phyloP scores from a whole-genome alignment of 495 filamentous ascomycete genomes.

The Penicillium roqueforti region DNA sequence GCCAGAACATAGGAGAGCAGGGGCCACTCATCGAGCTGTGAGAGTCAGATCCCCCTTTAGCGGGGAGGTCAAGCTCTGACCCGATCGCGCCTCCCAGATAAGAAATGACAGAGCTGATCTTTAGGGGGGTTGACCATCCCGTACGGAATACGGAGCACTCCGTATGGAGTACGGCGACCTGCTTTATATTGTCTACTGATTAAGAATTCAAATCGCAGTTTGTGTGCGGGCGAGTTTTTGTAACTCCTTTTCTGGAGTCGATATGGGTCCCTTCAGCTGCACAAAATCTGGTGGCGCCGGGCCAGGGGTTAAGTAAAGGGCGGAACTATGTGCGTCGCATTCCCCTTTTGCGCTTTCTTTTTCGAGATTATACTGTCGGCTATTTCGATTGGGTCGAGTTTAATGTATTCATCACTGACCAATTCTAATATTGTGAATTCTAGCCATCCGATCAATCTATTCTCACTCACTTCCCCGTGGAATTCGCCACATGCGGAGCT shows the following conservation, averaged over 20 bases:
- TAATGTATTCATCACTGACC: background rate
- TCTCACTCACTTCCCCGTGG: background rate
- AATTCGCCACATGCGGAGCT: constrained; percentile 8
- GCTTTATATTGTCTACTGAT: constrained; percentile 10
- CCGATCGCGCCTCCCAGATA: constrained; percentile 14
- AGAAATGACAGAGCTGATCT: constrained; percentile 23
- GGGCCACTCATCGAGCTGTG: constrained; percentile 20
- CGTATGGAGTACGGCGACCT: background rate
- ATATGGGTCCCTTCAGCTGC: constrained; percentile 19
- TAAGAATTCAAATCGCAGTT: background rate
- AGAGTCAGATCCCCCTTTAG: constrained; percentile 11
- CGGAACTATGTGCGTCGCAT: background rate
- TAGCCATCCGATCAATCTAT: background rate
- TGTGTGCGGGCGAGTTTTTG: background rate
- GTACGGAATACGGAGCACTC: background rate
- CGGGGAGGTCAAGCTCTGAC: constrained; percentile 13
- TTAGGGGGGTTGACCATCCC: background rate
- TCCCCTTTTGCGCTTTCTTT: background rate
- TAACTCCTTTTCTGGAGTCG: constrained; percentile 21
- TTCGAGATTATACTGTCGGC: background rate
- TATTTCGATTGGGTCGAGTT: background rate
- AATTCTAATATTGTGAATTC: background rate
- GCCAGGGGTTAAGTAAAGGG: constrained; percentile 2
- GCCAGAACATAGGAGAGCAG: constrained; percentile 9
- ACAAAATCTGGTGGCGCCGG: constrained; percentile 11